A percentile compares a stretch with the other conserved stretches of the same genome.
phyloP scores from a whole-genome alignment of 2,329 filamentous ascomycete genomes.

The Botrytis porri region DNA sequence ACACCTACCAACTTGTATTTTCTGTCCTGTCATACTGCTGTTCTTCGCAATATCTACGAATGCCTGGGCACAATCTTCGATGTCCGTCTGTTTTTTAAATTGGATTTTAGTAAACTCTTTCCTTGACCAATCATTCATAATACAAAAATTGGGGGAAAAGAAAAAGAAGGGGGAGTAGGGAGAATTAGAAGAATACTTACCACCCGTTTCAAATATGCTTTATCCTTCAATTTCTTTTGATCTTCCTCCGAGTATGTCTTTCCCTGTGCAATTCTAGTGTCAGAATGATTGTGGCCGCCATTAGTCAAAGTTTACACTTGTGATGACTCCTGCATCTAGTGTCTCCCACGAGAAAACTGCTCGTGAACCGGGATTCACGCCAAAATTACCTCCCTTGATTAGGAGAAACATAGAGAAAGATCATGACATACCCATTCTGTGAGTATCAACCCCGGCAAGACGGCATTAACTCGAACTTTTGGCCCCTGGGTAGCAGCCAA shows the following conservation, averaged over 20 bases:
- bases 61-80: constrained; percentile 54
- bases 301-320: background rate
- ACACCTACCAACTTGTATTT: constrained; percentile 36
- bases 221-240: constrained; percentile 48
- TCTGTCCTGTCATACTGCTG: constrained; percentile 38
- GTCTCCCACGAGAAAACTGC: background rate
- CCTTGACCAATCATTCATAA: background rate
- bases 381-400: background rate
- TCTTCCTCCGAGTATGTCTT: constrained; percentile 50
- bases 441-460: constrained; percentile 61
- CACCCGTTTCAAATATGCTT: constrained; percentile 53
- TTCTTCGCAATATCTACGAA: constrained; percentile 55
- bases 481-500: constrained; percentile 59
- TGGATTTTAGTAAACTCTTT: background rate
- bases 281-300: background rate
- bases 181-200: constrained; percentile 39
- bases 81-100: constrained; percentile 41
- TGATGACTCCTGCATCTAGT: background rate
- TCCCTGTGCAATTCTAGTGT: constrained; percentile 39
- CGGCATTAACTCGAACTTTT: constrained; percentile 62
- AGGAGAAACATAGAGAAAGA: background rate
- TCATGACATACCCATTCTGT: constrained; percentile 56
- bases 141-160: too few species aligned
- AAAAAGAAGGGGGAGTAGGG: background rate
- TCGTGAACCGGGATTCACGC: background rate